Evolutionary conservation across 208 protist species (phyloP).

Genomic region (Trypanosoma melophagium): DNA sequence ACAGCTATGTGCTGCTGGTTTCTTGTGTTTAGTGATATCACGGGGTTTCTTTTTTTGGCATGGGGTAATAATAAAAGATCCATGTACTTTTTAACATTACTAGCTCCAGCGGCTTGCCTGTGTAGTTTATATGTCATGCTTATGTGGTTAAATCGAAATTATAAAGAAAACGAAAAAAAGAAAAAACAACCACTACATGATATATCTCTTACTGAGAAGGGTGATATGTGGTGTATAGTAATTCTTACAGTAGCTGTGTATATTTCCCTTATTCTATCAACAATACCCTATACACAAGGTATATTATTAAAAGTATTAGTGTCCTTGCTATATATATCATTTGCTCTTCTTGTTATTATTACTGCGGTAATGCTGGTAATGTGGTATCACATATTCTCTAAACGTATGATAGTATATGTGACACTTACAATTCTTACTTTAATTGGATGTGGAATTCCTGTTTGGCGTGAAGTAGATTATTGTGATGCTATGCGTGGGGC

Average conservation of each 20-base stretch:
- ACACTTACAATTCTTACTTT: too few species aligned
- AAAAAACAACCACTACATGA: too few species aligned
- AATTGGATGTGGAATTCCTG: too few species aligned
- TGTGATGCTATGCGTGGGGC: background rate
- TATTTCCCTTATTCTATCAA: background rate
- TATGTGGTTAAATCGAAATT: background rate
- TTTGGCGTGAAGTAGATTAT: background rate
- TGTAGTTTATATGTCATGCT: constrained; percentile 3
- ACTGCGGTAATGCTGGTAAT: background rate
- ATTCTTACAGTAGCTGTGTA: background rate
- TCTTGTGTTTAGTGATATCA: constrained; percentile 4
- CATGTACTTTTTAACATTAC: background rate
- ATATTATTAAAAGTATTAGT: background rate
- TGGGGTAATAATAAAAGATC: background rate
- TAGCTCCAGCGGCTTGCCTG: constrained; percentile 15
- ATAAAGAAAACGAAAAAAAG: background rate
- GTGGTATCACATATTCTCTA: background rate
- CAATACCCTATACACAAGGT: background rate
- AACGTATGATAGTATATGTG: background rate
- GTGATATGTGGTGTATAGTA: background rate
- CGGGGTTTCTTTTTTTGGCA: constrained; percentile 18
- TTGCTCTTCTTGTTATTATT: background rate
- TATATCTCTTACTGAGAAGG: background rate
- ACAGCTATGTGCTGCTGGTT: constrained; percentile 36
- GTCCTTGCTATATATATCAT: background rate